Evolutionary conservation across 2,329 filamentous ascomycete species (phyloP).

Genomic region (Aspergillus luchuensis): DNA sequence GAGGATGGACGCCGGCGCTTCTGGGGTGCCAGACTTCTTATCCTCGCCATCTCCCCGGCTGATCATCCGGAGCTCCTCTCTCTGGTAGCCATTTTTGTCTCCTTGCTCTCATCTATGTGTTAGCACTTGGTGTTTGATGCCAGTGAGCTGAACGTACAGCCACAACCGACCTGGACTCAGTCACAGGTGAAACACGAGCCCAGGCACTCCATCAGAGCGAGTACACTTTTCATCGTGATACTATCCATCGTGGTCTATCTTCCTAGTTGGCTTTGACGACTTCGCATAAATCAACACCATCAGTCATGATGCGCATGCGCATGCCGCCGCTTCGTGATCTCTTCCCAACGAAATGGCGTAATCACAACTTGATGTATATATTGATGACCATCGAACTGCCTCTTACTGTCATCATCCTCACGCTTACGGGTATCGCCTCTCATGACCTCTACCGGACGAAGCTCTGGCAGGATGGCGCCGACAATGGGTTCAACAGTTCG

Average conservation of each 20-base stretch:
- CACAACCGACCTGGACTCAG: conserved; percentile 44
- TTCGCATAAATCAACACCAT: not conserved
- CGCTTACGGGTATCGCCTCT: conserved; percentile 63
- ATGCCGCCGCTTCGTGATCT: conserved; percentile 36
- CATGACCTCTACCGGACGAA: conserved; percentile 63
- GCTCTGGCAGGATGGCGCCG: conserved; percentile 63
- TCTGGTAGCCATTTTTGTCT: conserved; percentile 17
- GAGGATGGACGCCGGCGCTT: conserved; percentile 18
- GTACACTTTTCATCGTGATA: no score
- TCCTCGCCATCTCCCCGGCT: conserved; percentile 31
- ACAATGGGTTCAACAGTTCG: conserved; percentile 64
- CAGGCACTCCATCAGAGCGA: not conserved
- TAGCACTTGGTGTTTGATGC: conserved; percentile 27
- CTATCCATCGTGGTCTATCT: not conserved
- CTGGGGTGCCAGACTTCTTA: conserved; percentile 26
- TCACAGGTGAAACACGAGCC: not conserved
- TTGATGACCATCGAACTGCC: conserved; percentile 59
- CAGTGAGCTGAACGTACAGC: conserved; percentile 35
- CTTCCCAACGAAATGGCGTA: conserved; percentile 58
- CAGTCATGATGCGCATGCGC: not conserved
- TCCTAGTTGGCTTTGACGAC: not conserved
- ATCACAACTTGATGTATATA: conserved; percentile 53
- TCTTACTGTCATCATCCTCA: conserved; percentile 59
- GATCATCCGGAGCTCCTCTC: not conserved
- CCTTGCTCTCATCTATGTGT: conserved; percentile 16